A percentile compares a stretch with the other conserved stretches of the same genome.
phyloP scores from a whole-genome alignment of 2,329 filamentous ascomycete genomes.

The Xylariaceae sp. region DNA sequence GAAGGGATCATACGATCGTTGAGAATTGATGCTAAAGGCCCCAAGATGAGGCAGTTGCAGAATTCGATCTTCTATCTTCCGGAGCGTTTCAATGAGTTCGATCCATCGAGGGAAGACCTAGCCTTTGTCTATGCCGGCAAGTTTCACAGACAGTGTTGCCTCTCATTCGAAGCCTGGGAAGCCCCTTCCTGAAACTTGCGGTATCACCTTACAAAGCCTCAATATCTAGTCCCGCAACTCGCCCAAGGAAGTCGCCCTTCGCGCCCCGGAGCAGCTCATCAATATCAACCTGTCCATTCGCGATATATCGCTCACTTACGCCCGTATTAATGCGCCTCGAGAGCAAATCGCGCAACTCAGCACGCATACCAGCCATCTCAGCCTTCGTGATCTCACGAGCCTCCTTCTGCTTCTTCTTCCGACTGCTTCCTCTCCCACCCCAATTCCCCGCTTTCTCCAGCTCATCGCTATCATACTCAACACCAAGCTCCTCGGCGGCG shows the following conservation, averaged over 20 bases:
- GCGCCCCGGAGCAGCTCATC: conserved; percentile 64
- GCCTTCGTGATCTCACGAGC: conserved; percentile 65
- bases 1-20: no score
- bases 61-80: neutral
- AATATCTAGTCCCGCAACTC: conserved; percentile 40
- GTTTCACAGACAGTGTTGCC: neutral
- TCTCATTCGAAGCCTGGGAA: neutral
- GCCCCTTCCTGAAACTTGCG: no score
- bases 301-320: conserved; percentile 82
- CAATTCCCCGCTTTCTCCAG: conserved; percentile 62
- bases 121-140: neutral
- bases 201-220: conserved; percentile 31
- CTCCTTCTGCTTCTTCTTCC: conserved; percentile 71
- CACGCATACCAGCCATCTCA: conserved; percentile 66
- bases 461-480: conserved; percentile 89
- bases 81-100: neutral
- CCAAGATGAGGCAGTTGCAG: neutral
- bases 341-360: conserved; percentile 68
- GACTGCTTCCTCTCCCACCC: conserved; percentile 66
- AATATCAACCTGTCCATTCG: conserved; percentile 79
- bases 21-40: neutral
- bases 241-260: conserved; percentile 64
- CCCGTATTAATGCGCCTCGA: conserved; percentile 76
- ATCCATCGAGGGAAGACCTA: neutral
- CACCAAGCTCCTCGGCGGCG: conserved; percentile 86